These are phyloP conservation scores for Haplosporangium sp. DNA, from an alignment of 371 early-diverging fungal species.

Conservation along the genomic window DNA sequence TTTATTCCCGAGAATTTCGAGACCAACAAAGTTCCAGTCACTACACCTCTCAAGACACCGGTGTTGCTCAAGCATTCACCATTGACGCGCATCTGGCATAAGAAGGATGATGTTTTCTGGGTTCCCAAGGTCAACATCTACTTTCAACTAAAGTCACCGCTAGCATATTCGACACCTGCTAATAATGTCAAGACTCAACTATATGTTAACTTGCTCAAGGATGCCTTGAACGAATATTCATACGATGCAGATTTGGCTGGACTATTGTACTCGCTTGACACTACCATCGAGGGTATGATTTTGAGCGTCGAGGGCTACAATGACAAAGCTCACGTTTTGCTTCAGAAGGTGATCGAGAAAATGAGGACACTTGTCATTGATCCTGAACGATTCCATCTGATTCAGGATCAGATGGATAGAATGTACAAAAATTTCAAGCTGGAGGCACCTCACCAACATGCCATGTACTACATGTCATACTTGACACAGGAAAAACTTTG, in stretches of 20 bases:
- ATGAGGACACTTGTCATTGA: conserved; percentile 76
- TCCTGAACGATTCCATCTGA: conserved; percentile 75
- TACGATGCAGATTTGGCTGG: conserved; percentile 94
- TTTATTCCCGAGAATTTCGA: conserved; percentile 87
- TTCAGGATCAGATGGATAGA: conserved; percentile 79
- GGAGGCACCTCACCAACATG: conserved; percentile 84
- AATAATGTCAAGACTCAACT: conserved; percentile 69
- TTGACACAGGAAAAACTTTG: conserved; percentile 85
- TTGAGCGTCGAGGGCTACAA: conserved; percentile 85
- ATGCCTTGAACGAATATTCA: conserved; percentile 83
- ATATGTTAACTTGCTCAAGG: conserved; percentile 82
- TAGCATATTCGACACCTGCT: conserved; percentile 56
- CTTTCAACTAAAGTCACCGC: conserved; percentile 51
- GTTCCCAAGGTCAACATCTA: conserved; percentile 75
- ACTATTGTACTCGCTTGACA: conserved; percentile 77
- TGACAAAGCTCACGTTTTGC: conserved; percentile 81
- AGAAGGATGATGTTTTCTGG: conserved; percentile 93
- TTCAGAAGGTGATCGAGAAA: conserved; percentile 76
- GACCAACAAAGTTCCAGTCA: conserved; percentile 61
- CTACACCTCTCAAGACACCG: conserved; percentile 59
- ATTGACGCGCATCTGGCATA: conserved; percentile 87
- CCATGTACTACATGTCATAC: conserved; percentile 79
- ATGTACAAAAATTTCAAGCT: conserved; percentile 77
- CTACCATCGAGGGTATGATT: conserved; percentile 74
- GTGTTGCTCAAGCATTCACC: conserved; percentile 73